Percentiles rank a stretch among this genome's conserved stretches.
phyloP scores from a whole-genome alignment of 352 stramenopile species.

The Phytophthora megakarya region DNA sequence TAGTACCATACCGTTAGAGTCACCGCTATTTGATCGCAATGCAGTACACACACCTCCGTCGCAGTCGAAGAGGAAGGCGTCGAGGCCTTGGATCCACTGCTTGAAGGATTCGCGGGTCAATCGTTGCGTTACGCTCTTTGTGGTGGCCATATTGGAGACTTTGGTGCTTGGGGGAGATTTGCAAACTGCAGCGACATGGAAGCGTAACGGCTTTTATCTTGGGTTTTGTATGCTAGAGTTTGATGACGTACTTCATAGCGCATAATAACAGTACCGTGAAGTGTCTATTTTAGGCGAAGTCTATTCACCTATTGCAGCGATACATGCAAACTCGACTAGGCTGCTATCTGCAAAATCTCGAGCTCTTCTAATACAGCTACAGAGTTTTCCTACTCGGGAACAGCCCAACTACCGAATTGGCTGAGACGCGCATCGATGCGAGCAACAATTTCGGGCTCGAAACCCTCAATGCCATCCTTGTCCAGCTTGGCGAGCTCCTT shows the following conservation, averaged over 20 bases:
- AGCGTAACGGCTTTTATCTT: not conserved
- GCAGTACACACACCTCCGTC: constrained; percentile 61
- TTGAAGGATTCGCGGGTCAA: constrained; percentile 47
- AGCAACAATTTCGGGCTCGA: constrained; percentile 65
- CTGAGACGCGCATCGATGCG: constrained; percentile 68
- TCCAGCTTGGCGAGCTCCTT: constrained; percentile 75
- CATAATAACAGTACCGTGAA: constrained; percentile 15
- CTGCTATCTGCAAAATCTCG: not conserved
- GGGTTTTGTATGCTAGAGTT: not conserved
- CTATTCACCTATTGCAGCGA: constrained; percentile 22
- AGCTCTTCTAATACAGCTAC: constrained; percentile 17
- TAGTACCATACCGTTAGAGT: not conserved
- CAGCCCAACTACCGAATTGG: constrained; percentile 65
- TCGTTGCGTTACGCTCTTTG: constrained; percentile 39
- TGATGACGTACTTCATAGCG: constrained; percentile 22
- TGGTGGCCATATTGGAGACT: constrained; percentile 28
- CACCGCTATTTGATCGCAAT: not conserved
- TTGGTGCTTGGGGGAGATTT: constrained; percentile 19
- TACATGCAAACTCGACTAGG: constrained; percentile 18
- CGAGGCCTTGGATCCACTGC: constrained; percentile 65
- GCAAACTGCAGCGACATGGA: constrained; percentile 29
- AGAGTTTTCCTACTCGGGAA: constrained; percentile 26
- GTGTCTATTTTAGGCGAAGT: constrained; percentile 18
- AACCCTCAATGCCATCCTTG: constrained; percentile 64
- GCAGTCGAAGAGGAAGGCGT: constrained; percentile 85